Conservation (phyloP, 331 rosid genomes). For the Acacia pycnantha region DNA sequence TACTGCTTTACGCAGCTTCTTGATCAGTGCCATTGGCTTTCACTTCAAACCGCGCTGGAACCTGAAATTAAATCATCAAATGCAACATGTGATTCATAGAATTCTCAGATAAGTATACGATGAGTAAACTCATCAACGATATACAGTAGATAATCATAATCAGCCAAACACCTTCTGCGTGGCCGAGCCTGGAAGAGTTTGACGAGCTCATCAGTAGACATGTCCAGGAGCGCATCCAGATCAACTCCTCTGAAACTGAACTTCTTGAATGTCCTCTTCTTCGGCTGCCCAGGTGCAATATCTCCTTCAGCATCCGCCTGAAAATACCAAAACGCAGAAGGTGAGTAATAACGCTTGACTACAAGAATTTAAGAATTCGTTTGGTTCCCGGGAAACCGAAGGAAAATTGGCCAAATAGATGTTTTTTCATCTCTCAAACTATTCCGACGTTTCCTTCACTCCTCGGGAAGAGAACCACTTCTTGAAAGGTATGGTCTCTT, state of each 20-base stretch:
- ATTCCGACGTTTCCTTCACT: neutral
- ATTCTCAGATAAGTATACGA: neutral
- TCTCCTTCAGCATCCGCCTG: constrained; percentile 63
- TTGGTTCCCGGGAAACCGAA: constrained; percentile 17
- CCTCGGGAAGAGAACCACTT: neutral
- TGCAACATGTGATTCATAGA: neutral
- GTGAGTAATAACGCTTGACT: neutral
- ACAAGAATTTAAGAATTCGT: neutral
- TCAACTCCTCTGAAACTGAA: constrained; percentile 65
- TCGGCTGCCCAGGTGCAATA: constrained; percentile 46
- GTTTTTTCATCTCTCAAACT: neutral
- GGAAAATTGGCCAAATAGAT: neutral
- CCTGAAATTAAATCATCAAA: constrained; percentile 28
- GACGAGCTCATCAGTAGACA: constrained; percentile 68
- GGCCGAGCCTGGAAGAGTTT: constrained; percentile 63
- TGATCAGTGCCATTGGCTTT: constrained; percentile 72
- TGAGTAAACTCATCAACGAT: neutral
- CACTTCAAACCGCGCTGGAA: constrained; percentile 62
- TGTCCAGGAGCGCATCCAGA: constrained; percentile 61
- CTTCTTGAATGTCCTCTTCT: constrained; percentile 78
- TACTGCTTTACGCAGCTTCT: constrained; percentile 68
- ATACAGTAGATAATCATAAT: neutral
- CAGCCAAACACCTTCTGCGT: constrained; percentile 40
- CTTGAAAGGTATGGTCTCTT: neutral
- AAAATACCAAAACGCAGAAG: neutral